Base-by-base conservation (phyloP, 2,329 filamentous ascomycete genomes). In the Chaetomiaceae sp. region DNA sequence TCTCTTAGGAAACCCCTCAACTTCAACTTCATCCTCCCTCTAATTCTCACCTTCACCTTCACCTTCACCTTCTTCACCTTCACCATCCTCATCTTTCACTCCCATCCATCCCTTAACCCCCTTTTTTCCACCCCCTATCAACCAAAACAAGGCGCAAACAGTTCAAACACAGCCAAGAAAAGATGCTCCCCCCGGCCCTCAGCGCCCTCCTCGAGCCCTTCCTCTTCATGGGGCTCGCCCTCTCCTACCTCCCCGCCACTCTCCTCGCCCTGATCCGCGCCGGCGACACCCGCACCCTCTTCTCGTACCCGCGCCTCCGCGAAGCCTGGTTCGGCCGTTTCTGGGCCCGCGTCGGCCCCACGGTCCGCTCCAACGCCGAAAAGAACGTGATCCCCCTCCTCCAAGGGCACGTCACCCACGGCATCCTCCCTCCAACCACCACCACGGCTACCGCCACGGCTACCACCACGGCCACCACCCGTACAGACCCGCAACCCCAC, bases 301-400 rank as follows among this genome's bases (percentile, higher is more conserved):
- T 77, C 40, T 75, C 71, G 16, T 71, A 67, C 1, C 63, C 67
- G 2, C 64, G 63, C 20, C 69, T 82, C 49, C 71, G 67, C 36
- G 67, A 72, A 2, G 72, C 68, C 57, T 85, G 82, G 78, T 87
- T 87, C 67, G 75, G 74, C 48, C 67, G 69, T 36, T 85, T 87
- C 68, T 87, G 84, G 84, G 67, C 67, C 30, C 71, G 64, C 49
- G 73, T 74, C 40, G 81, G 81, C 0, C 80, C 82, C 0, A 55
- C 66, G 4, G 71, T 80, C 3, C 75, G 77, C 53, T 56, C 67
- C n/a, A 62, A 57, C 36, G 73, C 69, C 16, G 71, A 69, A 32
- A 61, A 61, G 0, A 66, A 67, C 25, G 77, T 86, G 2, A 64
- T 77, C 9, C 79, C 82, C 0, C 69, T 85, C 2, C 72, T 85